Evolutionary conservation across 768 basidiomycete genomes (phyloP).

Genomic region (Saitozyma podzolica): DNA sequence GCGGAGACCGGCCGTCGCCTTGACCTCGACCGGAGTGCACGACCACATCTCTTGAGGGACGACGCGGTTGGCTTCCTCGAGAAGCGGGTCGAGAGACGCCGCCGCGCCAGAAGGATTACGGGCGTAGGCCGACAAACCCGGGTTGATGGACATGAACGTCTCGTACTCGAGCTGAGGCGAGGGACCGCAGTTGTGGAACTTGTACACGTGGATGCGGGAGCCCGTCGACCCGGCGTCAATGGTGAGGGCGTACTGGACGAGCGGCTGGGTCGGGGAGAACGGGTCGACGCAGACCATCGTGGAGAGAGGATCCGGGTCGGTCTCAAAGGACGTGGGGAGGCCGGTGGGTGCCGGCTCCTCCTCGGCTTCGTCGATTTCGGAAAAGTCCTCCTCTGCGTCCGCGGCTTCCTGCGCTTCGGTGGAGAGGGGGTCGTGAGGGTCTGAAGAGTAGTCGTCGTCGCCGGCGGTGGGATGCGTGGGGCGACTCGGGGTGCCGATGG

Average conservation of each 20-base stretch:
- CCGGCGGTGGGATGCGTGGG: constrained; percentile 24
- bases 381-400: constrained; percentile 38
- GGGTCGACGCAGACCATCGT: constrained; percentile 72
- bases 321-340: constrained; percentile 60
- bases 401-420: constrained; percentile 30
- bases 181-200: constrained; percentile 84
- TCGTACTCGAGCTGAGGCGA: constrained; percentile 87
- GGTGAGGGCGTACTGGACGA: constrained; percentile 93
- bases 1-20: constrained; percentile 87
- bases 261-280: constrained; percentile 56
- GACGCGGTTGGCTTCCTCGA: constrained; percentile 75
- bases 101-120: constrained; percentile 70
- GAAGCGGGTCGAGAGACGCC: constrained; percentile 69
- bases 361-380: constrained; percentile 35
- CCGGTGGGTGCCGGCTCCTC: constrained; percentile 12
- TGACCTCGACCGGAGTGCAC: constrained; percentile 87
- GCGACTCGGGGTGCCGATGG: constrained; percentile 9
- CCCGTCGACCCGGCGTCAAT: constrained; percentile 98
- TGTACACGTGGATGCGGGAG: constrained; percentile 96
- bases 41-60: constrained; percentile 67
- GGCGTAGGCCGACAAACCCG: constrained; percentile 71
- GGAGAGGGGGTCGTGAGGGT: constrained; percentile 27
- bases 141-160: constrained; percentile 77
- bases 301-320: constrained; percentile 70
- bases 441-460: constrained; percentile 21